Base-by-base conservation (phyloP, 345 rosid genomes). In the Triadica sebifera region DNA sequence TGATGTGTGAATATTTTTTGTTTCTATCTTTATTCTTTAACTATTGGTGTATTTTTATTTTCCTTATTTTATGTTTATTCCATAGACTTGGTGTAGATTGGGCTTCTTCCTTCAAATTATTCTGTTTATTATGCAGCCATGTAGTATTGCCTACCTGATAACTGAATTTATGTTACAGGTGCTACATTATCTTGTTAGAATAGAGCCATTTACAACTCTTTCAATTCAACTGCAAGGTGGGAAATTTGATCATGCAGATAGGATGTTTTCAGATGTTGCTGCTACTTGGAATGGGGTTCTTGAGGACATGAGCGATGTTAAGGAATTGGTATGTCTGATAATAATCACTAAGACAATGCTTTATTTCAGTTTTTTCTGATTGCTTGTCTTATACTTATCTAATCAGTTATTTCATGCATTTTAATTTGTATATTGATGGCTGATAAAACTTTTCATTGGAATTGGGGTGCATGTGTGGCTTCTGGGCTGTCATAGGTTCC, bases 181-280 rank as follows among this genome's bases (percentile, higher is more conserved):
- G 50, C 78, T 95, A 72, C 88, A 95, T 85, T 95, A 93, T 88
- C 97, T 93, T 85, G 88, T 86, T 74, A 86, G 99, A 87, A 88
- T 89, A 72, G 99, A 95, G 73, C 99, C 99, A 20, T 95, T 93
- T 80, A 93, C 97, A 71, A 90, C 99, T 37, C 86, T 95, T 76
- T 91, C 98, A 75, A 89, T 95, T 80, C 96, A 95, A 84, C 87
- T 95, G 75, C 99, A 95, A 95, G 99, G 97, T 82, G 98, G 98
- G 77, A 93, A 93, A 84, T 93, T 93, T 79, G 99, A 95, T 84
- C 99, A 95, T 83, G 98, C 98, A 75, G 98, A 95, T 75, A 83
- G 97, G 78, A 83, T 95, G 99, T 95, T 95, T 89, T 95, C 84
- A 49, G 98, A 95, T 80, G 74, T 95, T 80, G 82, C 89, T 80